A percentile compares a stretch with the other conserved stretches of the same genome.
Evolutionary conservation across 192 early-diverging fungal genomes (phyloP).

Genomic region (Spizellomyces punctatus): DNA sequence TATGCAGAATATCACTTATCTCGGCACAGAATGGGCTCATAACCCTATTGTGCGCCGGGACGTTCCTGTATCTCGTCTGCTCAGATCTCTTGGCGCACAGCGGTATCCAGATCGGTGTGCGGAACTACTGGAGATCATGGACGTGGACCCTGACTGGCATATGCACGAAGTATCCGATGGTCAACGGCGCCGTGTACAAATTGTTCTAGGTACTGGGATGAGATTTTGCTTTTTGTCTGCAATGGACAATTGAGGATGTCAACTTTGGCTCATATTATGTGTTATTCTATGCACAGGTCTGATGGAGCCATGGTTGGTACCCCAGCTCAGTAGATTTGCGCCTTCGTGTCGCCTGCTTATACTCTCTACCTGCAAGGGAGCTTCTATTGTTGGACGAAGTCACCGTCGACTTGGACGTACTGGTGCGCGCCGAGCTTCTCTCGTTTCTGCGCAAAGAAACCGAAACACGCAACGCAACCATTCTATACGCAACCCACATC

Average conservation of each 20-base stretch:
- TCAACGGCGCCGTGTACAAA: constrained; percentile 66
- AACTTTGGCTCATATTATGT: background rate
- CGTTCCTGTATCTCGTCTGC: constrained; percentile 63
- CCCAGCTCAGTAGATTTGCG: background rate
- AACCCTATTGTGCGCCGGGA: constrained; percentile 75
- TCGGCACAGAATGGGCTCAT: constrained; percentile 80
- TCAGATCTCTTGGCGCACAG: constrained; percentile 67
- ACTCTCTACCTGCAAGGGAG: constrained; percentile 61
- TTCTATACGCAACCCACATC: constrained; percentile 83
- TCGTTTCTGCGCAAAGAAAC: constrained; percentile 69
- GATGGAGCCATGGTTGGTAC: constrained; percentile 47
- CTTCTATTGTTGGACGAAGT: constrained; percentile 77
- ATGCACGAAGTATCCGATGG: constrained; percentile 79
- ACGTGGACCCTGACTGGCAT: constrained; percentile 62
- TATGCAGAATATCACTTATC: constrained; percentile 65
- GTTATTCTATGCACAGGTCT: constrained; percentile 20
- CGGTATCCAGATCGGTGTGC: constrained; percentile 54
- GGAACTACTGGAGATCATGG: constrained; percentile 68
- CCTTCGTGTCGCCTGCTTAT: background rate
- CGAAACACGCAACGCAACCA: constrained; percentile 59
- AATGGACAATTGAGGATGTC: too few relatives aligned
- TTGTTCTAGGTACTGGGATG: constrained; percentile 61
- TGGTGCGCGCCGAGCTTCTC: constrained; percentile 71
- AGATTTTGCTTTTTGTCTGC: too few relatives aligned
- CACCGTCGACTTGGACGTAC: constrained; percentile 78